Conservation (phyloP, 2,329 filamentous ascomycete genomes). For the Trichoderma aggressivum region DNA sequence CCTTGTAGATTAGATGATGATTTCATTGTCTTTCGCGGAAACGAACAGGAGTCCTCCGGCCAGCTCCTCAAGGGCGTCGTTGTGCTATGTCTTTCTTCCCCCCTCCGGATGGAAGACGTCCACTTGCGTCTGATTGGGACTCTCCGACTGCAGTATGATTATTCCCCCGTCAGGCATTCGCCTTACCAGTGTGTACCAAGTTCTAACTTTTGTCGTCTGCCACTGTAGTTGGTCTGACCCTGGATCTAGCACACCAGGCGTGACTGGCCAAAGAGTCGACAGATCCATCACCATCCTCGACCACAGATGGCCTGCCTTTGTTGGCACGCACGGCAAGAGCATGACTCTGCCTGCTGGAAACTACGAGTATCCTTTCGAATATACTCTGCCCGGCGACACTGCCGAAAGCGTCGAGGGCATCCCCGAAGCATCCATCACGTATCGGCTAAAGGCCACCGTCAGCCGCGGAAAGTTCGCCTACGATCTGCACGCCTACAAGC, state of each 20-base stretch:
- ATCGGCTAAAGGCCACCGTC: slow-evolving; percentile 86
- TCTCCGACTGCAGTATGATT: slow-evolving; percentile 59
- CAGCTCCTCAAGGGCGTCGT: slow-evolving; percentile 71
- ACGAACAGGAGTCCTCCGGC: slow-evolving; percentile 70
- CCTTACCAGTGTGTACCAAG: neutral
- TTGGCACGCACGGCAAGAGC: slow-evolving; percentile 53
- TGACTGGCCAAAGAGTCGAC: slow-evolving; percentile 57
- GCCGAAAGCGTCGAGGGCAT: slow-evolving; percentile 91
- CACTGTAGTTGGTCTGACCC: slow-evolving; percentile 48
- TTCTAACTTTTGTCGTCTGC: neutral
- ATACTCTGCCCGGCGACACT: slow-evolving; percentile 66
- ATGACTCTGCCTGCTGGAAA: slow-evolving; percentile 66
- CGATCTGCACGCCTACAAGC: slow-evolving; percentile 77
- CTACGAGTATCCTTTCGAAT: slow-evolving; percentile 79
- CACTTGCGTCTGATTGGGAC: slow-evolving; percentile 69
- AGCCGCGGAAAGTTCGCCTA: slow-evolving; percentile 83
- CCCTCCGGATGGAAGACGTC: slow-evolving; percentile 69
- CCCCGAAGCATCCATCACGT: slow-evolving; percentile 80
- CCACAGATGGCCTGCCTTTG: slow-evolving; percentile 67
- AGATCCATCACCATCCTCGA: slow-evolving; percentile 59
- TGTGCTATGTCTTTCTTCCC: slow-evolving; percentile 67
- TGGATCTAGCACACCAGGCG: slow-evolving; percentile 53
- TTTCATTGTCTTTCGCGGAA: slow-evolving; percentile 74
- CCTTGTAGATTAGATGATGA: slow-evolving; percentile 66
- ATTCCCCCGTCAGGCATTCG: neutral